Evolutionary conservation across 768 basidiomycete species (phyloP), one percentile per base, ranked within the genome.

Genomic region (Rhodotorula kratochvilovae): DNA sequence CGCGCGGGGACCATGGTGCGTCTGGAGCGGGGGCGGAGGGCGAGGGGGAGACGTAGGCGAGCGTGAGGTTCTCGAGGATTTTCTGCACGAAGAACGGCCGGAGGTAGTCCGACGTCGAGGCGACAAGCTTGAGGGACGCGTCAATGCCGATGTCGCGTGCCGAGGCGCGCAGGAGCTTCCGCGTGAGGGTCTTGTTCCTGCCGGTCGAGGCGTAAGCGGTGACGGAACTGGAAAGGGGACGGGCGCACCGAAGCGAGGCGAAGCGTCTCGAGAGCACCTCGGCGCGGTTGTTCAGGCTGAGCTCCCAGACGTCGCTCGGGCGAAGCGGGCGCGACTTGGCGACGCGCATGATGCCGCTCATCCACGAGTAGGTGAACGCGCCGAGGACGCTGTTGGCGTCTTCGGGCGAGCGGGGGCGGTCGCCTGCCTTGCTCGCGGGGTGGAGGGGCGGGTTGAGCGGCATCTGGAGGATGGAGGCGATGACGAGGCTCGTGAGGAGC

Each of bases 111-210:
- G 67, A 63, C 1, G 65, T 53, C 5, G 68, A 67, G 27, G 74
- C 74, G 57, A 71, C 55, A 5, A 75, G 61, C 23, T 75, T 75
- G 29, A 77, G 61, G 5, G 63, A 48, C 29, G 67, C 68, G 42
- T 75, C 74, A n/a, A 75, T 63, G 15, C 36, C 29, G 43, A 77
- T 65, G 54, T 77, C 76, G 2, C 67, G 57, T 1, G 74, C 73
- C 12, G 62, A 67, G 4, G 76, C 76, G 6, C 62, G 61, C 2
- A 75, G 31, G 15, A 77, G 60, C 23, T 65, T 64, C 3, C 71
- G 58, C 2, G 74, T 53, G 5, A 77, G 63, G 13, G 76, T 64
- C 42, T 61, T 57, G 29, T 50, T 60, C 2, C 72, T 68, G 39
- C 31, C n/a, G 23, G 6, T 33, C 19, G 51, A 27, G 11, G 12